These are phyloP conservation scores for Globisporangium nagaii DNA, from an alignment of 352 stramenopile genomes.

Conservation along the genomic window DNA sequence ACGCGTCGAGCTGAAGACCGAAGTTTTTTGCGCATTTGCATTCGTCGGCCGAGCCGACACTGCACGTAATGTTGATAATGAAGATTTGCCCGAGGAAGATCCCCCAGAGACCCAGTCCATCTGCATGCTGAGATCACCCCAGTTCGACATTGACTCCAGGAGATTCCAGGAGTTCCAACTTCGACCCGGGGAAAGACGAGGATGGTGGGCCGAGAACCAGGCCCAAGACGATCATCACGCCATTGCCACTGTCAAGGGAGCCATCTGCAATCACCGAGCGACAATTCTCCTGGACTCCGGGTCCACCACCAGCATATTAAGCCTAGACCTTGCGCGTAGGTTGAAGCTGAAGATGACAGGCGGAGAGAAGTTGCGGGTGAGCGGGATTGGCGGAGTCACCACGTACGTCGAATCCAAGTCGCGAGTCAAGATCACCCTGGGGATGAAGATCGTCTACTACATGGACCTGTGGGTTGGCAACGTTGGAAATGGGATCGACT, in stretches of 20 bases:
- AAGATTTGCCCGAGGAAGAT: background rate
- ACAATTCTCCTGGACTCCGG: conserved; percentile 18
- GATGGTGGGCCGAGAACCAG: background rate
- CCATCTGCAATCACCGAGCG: conserved; percentile 10
- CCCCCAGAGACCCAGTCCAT: background rate
- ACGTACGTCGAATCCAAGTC: conserved; percentile 12
- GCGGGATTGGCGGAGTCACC: conserved; percentile 4
- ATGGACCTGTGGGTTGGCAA: conserved; percentile 19
- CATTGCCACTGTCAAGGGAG: background rate
- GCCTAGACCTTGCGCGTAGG: conserved; percentile 19
- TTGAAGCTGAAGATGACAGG: conserved; percentile 12
- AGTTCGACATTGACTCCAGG: background rate
- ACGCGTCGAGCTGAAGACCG: background rate
- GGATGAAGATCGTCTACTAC: conserved; percentile 13
- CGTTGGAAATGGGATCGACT: conserved; percentile 19
- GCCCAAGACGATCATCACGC: background rate
- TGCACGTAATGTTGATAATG: background rate
- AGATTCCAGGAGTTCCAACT: background rate
- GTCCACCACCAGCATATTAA: conserved; percentile 19
- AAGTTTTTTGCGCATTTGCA: background rate
- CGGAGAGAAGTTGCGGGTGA: background rate
- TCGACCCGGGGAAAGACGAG: background rate
- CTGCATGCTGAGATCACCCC: background rate
- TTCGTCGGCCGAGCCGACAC: background rate
- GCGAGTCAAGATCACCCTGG: conserved; percentile 18